These are phyloP conservation scores for Blastocrithidia nonstop DNA, from an alignment of 208 protist genomes.

Conservation along the genomic window DNA sequence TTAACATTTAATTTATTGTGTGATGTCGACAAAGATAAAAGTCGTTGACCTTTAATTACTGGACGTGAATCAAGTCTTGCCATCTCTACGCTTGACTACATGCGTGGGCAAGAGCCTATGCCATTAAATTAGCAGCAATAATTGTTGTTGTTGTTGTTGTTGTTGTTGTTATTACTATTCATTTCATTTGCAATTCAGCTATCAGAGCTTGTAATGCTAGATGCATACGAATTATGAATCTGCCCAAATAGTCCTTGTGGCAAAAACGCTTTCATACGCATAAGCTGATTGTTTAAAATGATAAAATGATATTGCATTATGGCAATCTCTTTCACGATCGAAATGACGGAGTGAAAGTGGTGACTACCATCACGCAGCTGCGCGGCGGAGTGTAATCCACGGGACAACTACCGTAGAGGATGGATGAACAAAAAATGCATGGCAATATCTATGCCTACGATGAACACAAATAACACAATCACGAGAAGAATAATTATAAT, in stretches of 20 bases:
- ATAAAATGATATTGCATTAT: constrained; percentile 31
- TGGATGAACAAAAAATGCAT: constrained; percentile 25
- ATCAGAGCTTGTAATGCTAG: too few relatives aligned
- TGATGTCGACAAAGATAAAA: constrained; percentile 1
- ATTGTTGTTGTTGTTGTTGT: too few relatives aligned
- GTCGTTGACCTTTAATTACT: too few relatives aligned
- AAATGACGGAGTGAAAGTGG: constrained; percentile 5
- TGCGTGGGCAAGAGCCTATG: too few relatives aligned
- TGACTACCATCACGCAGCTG: constrained; percentile 21
- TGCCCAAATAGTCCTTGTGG: constrained; percentile 20
- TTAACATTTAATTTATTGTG: background rate
- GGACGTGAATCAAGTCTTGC: too few relatives aligned
- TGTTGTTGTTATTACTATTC: too few relatives aligned
- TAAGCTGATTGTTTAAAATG: constrained; percentile 27
- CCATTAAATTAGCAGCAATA: too few relatives aligned
- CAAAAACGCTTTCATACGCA: constrained; percentile 38
- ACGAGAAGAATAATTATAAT: constrained; percentile 5
- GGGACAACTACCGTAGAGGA: constrained; percentile 13
- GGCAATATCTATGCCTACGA: constrained; percentile 9
- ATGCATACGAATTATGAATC: too few relatives aligned
- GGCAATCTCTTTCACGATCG: constrained; percentile 24
- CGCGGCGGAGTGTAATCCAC: constrained; percentile 16
- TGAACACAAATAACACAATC: constrained; percentile 8
- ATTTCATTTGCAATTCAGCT: too few relatives aligned
- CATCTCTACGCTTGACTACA: too few relatives aligned